Percentiles rank a stretch among this genome's conserved stretches.
Conservation (phyloP, 768 basidiomycete genomes). For the Kwoniella newhampshirensis region DNA sequence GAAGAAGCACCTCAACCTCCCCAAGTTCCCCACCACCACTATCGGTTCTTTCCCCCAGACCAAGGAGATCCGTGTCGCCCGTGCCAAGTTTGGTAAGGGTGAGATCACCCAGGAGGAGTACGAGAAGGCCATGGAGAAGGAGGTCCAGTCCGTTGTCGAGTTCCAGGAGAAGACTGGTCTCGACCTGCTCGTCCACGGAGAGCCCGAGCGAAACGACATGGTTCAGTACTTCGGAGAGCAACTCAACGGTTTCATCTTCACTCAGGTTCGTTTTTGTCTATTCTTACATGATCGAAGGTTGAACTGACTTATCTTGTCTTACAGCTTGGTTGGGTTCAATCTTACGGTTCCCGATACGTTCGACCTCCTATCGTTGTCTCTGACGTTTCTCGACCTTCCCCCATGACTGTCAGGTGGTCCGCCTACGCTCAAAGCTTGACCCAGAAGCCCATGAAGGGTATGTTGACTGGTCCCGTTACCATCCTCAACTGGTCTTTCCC, state of each 20-base stretch:
- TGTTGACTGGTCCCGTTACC: slow-evolving; percentile 91
- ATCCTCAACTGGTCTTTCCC: slow-evolving; percentile 99
- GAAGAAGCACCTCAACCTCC: slow-evolving; percentile 80
- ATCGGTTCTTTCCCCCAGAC: slow-evolving; percentile 99
- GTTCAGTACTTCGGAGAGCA: slow-evolving; percentile 99
- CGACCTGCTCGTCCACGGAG: slow-evolving; percentile 96
- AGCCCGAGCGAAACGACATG: slow-evolving; percentile 99
- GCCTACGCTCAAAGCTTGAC: slow-evolving; percentile 94
- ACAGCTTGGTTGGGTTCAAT: slow-evolving; percentile 99
- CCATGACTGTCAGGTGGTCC: slow-evolving; percentile 97
- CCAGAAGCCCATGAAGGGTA: slow-evolving; percentile 95
- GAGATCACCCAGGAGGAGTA: slow-evolving; percentile 84
- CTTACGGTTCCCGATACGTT: slow-evolving; percentile 99
- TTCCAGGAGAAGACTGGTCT: slow-evolving; percentile 98
- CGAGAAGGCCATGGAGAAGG: slow-evolving; percentile 97
- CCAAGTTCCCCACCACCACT: slow-evolving; percentile 97
- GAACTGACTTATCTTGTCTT: slow-evolving; percentile 67
- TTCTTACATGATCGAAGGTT: not conserved
- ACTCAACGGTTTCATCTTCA: slow-evolving; percentile 93
- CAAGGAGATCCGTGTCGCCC: slow-evolving; percentile 95
- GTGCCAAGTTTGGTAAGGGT: slow-evolving; percentile 89
- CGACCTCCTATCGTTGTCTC: slow-evolving; percentile 98
- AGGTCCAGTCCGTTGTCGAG: slow-evolving; percentile 85
- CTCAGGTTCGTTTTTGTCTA: slow-evolving; percentile 68
- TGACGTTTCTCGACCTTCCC: slow-evolving; percentile 84